Base-by-base conservation (phyloP, 768 basidiomycete species). In the Austroboletus festivus region DNA sequence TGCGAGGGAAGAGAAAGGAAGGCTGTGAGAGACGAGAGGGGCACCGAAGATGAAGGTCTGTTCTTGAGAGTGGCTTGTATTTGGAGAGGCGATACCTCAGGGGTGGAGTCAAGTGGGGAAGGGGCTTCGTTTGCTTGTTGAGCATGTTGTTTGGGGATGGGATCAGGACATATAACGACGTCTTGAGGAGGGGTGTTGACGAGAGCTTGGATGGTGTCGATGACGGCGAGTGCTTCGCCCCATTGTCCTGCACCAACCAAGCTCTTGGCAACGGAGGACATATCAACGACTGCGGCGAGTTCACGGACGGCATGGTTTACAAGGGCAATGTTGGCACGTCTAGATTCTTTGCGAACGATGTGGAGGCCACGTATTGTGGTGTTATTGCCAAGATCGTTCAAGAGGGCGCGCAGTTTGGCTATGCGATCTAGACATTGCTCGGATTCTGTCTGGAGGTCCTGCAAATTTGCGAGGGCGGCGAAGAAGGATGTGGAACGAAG, bases 401-500 rank as follows among this genome's bases (percentile, higher is more conserved):
- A 75, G 43, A 89, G 77, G 0, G 67, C 62, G 20, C 90, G 87
- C 5, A 98, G 75, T 22, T 81, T 75, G 8, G 78, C 72, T 51
- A 97, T 89, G 39, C 88, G 82, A 38, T 75, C 70, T 6, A 98
- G 75, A 60, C 93, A 94, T 41, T 83, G 78, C 41, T 86, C 80
- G 0, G 93, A 94, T 63, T 96, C 92, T 5, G 87, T 80, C 61
- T 93, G 92, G 11, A 99, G 79, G 53, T 92, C 87, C 60, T 96
- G 89, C 8, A 99, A 75, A 66, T 99, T 99, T 7, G 92, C 81
- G 31, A 99, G 80, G 7, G 96, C 96, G 5, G 94, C 86, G 60
- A 98, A 99, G 78, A 99, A 99, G 1, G 93, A 92, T 1, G 89
- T 80, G 0, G 93, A 91, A 13, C 95, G 86, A 10, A 87, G 73